Evolutionary conservation across 352 stramenopile genomes (phyloP), one percentile per base, ranked within the genome.

Genomic region (Sclerospora graminicola): DNA sequence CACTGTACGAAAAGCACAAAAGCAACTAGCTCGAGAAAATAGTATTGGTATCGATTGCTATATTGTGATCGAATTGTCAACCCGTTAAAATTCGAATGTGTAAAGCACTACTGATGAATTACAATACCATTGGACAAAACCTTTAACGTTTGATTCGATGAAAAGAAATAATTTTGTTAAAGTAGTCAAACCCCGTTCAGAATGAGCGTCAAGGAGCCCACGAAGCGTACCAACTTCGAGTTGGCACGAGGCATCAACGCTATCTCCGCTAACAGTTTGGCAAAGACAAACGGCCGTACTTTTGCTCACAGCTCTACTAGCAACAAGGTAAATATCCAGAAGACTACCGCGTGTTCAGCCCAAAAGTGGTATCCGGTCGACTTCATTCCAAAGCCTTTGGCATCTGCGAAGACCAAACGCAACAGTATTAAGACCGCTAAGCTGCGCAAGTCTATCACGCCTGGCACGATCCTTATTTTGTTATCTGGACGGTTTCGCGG

Each of bases 401-500:
- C 57, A n/a, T 82, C 68, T 44, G 71, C 71, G 37, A 84, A 84
- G 62, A 84, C 69, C 48, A 69, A 66, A 39, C 71, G 71, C 42
- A 84, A 82, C 61, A 78, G 65, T 46, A 54, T 73, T 23, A 97
- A 97, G 55, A 77, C 92, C 18, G 81, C 89, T 30, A 97, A 97
- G 72, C 77, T 98, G 23, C 92, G 95, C 42, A 78, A 89, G 48
- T 96, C 84, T 38, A 97, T 99, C 73, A 97, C 86, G 34, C 92
- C 95, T 15, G 96, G 96, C 66, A 97, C 94, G 37, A 91, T 99
- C 26, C 79, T 98, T 15, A 99, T 99, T 60, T 72, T 99, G 48
- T 71, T 99, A 2, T 89, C 89, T 13, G 96, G 96, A 51, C 87
- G 95, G 59, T 98, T 98, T 77, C 82, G 89, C 63, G 95, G 96